These are phyloP conservation scores for Astragalus membranaceus DNA, from an alignment of 306 rosid genomes.

Conservation along the genomic window DNA sequence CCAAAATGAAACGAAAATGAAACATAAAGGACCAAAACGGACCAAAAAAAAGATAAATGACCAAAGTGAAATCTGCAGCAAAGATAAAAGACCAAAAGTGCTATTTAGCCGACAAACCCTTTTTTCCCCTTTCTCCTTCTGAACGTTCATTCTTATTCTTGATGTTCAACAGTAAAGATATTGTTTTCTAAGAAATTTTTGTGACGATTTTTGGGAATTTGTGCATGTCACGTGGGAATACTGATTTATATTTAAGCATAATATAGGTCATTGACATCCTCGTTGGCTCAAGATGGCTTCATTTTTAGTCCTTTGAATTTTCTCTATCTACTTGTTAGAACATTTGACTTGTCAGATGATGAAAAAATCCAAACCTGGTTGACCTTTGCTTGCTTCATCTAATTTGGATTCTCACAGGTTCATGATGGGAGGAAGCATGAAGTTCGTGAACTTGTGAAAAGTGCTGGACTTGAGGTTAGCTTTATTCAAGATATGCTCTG, in stretches of 20 bases:
- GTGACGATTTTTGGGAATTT: background rate
- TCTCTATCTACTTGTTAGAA: conserved; percentile 1
- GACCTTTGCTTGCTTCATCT: conserved; percentile 28
- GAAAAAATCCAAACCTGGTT: background rate
- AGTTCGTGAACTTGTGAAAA: conserved; percentile 89
- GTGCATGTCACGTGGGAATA: background rate
- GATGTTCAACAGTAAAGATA: background rate
- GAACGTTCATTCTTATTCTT: background rate
- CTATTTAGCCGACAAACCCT: too few relatives aligned
- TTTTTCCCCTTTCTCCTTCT: background rate
- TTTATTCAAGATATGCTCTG: conserved; percentile 11
- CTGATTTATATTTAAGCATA: background rate
- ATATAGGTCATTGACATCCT: background rate
- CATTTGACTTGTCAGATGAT: background rate
- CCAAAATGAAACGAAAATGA: too few relatives aligned
- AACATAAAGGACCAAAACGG: too few relatives aligned
- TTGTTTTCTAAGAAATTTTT: background rate
- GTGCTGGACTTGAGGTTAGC: conserved; percentile 85
- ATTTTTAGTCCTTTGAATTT: conserved; percentile 7
- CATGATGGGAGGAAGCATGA: conserved; percentile 99
- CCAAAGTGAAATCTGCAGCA: too few relatives aligned
- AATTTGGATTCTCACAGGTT: conserved; percentile 48
- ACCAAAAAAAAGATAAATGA: too few relatives aligned
- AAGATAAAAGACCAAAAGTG: too few relatives aligned
- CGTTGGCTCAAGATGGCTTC: background rate